Base-by-base conservation (phyloP, 805 yeast genomes). In the Sugiyamaella marilandica region DNA sequence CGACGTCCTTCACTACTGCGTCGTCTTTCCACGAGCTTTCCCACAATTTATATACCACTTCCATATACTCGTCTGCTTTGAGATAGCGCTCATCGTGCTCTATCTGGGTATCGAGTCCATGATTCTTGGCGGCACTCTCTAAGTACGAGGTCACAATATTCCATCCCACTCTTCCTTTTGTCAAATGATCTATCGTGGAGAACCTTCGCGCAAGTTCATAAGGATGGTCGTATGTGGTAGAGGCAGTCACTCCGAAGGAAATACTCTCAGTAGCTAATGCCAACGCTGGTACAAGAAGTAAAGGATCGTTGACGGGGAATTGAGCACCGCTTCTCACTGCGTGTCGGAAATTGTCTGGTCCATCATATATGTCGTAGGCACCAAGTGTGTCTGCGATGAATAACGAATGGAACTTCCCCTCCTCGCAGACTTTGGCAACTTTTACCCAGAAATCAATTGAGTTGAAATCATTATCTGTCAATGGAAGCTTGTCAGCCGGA, bases 161-260 rank as follows among this genome's bases (percentile, higher is more conserved):
- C 79, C 79, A 75, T n/a, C 78, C 79, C 47, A 75, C 60, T 55
- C 79, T 65, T 4, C 78, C 79, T 8, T 64, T 63, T 7, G 74
- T 66, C 34, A 74, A 64, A 53, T 73, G 75, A 54, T 75, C 79
- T 45, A 74, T 61, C 0, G 79, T 74, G 10, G 77, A 75, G 52
- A 74, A 57, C 49, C 77, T 63, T 59, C 78, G 63, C 4, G 75
- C 73, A 50, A 74, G 67, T 53, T 69, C 72, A 45, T 66, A 70
- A 0, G 78, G 78, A 29, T 68, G 70, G 47, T 75, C 79, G 50
- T 73, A 68, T 24, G 75, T 66, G 2, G 78, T 74, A 14, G 74
- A 66, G 49, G 70, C 71, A 2, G 78, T 75, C 36, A 74, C 59
- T 7, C 75, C 78, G 56, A 75, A 73, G 1, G 70, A 57, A 24